These are phyloP conservation scores for Cladochytrium replicatum DNA, from an alignment of 192 early-diverging fungal species.

Conservation along the genomic window DNA sequence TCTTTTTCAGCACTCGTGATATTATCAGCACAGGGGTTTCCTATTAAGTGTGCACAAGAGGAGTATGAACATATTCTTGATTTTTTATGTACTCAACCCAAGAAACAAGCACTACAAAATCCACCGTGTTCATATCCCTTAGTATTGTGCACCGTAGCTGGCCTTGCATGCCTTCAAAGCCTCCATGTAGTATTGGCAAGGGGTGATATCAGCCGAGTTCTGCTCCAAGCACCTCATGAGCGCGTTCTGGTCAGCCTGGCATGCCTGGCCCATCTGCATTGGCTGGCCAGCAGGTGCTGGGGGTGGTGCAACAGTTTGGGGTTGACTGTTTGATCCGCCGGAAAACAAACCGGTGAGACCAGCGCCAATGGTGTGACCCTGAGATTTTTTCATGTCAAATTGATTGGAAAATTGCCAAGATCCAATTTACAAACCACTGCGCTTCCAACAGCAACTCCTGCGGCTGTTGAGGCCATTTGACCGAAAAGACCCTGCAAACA, in stretches of 20 bases:
- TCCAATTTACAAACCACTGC: constrained; percentile 43
- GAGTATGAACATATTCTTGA: no score
- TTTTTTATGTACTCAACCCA: no score
- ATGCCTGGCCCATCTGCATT: constrained; percentile 22
- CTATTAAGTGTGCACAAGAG: no score
- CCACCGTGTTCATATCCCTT: no score
- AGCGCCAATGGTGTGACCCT: constrained; percentile 38
- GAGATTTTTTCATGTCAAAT: not conserved
- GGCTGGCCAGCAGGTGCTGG: constrained; percentile 19
- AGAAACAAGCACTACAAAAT: no score
- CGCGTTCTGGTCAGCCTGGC: constrained; percentile 69
- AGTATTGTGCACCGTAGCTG: no score
- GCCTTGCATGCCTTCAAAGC: no score
- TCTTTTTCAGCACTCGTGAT: constrained; percentile 51
- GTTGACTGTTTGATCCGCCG: constrained; percentile 14
- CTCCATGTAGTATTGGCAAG: no score
- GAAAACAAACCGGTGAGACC: constrained; percentile 31
- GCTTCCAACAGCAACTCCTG: constrained; percentile 85
- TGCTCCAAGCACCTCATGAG: constrained; percentile 80
- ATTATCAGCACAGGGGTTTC: constrained; percentile 37
- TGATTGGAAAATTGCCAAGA: not conserved
- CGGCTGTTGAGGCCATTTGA: constrained; percentile 90
- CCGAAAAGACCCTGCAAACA: constrained; percentile 43
- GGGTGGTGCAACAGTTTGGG: constrained; percentile 5
- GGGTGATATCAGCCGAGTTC: constrained; percentile 64